Percentiles rank a stretch among this genome's conserved stretches.
These are phyloP conservation scores for Skeletonema tropicum DNA, from an alignment of 108 stramenopile species.

Conservation along the genomic window DNA sequence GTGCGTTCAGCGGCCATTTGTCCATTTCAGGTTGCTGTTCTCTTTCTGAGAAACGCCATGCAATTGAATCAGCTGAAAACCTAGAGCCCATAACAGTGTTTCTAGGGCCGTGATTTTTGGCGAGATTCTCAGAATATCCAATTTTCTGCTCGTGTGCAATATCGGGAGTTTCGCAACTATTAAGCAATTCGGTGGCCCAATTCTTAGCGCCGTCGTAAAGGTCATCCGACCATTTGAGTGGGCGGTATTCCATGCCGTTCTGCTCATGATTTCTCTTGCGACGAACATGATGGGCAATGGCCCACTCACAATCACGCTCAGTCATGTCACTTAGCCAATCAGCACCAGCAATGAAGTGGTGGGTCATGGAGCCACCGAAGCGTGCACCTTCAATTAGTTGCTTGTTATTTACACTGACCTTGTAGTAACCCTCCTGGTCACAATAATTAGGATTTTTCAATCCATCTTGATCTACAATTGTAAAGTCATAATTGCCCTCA, in stretches of 20 bases:
- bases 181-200: conserved; percentile 10
- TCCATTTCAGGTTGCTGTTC: conserved; percentile 14
- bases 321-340: neutral
- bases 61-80: conserved; percentile 17
- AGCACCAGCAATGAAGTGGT: neutral
- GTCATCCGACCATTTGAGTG: conserved; percentile 17
- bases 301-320: neutral
- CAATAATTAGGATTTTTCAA: neutral
- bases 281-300: neutral
- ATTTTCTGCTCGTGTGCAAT: conserved; percentile 16
- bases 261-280: conserved; percentile 6
- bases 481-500: neutral
- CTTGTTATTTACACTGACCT: neutral
- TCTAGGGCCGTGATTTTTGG: conserved; percentile 22
- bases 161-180: conserved; percentile 4
- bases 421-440: neutral
- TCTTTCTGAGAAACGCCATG: conserved; percentile 30
- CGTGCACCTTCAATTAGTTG: neutral
- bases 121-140: conserved; percentile 33
- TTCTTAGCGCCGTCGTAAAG: conserved; percentile 15
- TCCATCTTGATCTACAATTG: neutral
- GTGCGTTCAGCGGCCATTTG: conserved; percentile 25
- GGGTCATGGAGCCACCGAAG: neutral
- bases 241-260: conserved; percentile 11
- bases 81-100: neutral